Percentiles rank a stretch among this genome's conserved stretches.
These are phyloP conservation scores for Mycena venus DNA, from an alignment of 768 basidiomycete species.

Conservation along the genomic window DNA sequence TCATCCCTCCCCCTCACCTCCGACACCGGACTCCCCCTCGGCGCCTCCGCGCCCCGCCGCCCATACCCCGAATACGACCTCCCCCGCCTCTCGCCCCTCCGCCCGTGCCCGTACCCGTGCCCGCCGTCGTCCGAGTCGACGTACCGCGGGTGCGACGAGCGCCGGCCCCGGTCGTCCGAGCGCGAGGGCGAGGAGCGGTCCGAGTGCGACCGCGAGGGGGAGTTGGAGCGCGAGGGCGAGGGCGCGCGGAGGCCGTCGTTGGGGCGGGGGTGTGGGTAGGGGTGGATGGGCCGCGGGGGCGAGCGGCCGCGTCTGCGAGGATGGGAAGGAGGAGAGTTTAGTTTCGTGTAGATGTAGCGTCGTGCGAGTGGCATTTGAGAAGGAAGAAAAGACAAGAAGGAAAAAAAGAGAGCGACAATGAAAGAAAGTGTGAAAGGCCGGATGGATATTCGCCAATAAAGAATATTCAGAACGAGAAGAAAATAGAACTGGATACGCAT, in stretches of 20 bases:
- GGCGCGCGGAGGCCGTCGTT: conserved; percentile 22
- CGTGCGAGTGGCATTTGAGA: no score
- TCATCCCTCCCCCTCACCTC: not conserved
- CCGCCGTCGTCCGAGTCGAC: no score
- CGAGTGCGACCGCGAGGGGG: conserved; percentile 7
- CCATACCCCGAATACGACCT: not conserved
- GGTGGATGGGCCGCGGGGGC: not conserved
- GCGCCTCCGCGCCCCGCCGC: not conserved
- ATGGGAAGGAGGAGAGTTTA: no score
- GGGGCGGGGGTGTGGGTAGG: not conserved
- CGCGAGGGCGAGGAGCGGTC: not conserved
- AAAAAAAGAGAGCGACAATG: no score
- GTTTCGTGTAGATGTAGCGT: no score
- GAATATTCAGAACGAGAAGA: no score
- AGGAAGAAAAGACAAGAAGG: no score
- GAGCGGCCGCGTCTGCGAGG: not conserved
- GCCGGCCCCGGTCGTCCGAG: not conserved
- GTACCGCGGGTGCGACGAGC: not conserved
- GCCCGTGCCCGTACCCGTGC: not conserved
- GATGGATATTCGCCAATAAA: no score
- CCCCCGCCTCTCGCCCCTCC: not conserved
- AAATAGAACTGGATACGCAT: no score
- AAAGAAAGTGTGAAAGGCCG: no score
- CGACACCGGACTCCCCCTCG: not conserved
- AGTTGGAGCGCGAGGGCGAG: conserved; percentile 17